Base-by-base conservation (phyloP, 2,329 filamentous ascomycete genomes). In the Aspergillus hiratsukae region DNA sequence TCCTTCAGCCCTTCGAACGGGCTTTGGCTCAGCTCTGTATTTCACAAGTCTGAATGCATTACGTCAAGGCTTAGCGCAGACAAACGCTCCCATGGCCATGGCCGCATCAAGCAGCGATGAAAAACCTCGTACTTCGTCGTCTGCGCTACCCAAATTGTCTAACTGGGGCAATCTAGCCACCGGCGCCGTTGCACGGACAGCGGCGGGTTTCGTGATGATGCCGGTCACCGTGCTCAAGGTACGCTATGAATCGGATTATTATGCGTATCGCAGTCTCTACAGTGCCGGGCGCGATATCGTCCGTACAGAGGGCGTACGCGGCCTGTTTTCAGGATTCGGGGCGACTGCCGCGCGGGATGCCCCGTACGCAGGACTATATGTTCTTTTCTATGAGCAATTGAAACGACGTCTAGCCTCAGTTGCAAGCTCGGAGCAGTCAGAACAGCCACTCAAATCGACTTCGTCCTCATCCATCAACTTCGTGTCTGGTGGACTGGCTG, bases 141-240 rank as follows among this genome's bases (percentile, higher is more conserved):
- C 89, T 4, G 86, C 86, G 1, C 81, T 97, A 10, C 91, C 92
- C 0, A 89, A 89, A 63, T 82, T 97, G 48, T 90, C 88, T 60
- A 91, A 94, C 69, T 84, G 87, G 3, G 89, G 88, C 51, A 99
- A 99, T 68, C 81, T 99, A 21, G 77, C 89, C 11, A 91, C 93
- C 0, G 94, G 94, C 9, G 91, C 92, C 6, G 80, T 86, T 19
- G 92, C 94, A 25, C 83, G 94, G 53, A 91, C 91, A 1, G 87
- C 89, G 52, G 93, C 93, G 0, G 94, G 94, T 40, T 89, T 97
- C 68, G 77, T 95, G 48, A 85, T 97, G 76, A 97, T 97, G 90
- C 94, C 94, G 1, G 84, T 97, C 58, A 99, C 94, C 1, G 88
- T 99, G 48, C 87, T 99, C 68, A 99, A 99, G 71, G 94, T 97